Evolutionary conservation across 495 filamentous ascomycete species (phyloP), one percentile per base, ranked within the genome.

Genomic region (Xylaria nigripes): DNA sequence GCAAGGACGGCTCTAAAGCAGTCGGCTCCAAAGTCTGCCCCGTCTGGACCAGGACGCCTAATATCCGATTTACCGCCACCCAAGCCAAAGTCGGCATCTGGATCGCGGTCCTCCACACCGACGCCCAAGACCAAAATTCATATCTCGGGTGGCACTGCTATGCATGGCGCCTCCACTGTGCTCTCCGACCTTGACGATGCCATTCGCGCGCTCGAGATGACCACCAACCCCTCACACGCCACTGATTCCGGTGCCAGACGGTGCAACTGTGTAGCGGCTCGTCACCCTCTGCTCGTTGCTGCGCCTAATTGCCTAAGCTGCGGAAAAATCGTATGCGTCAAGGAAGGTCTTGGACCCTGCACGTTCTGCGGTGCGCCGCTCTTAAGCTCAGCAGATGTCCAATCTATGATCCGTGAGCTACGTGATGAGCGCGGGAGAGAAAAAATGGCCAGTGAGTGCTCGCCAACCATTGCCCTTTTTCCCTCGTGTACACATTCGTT

Each of bases 281-380:
- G 88, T 1, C 93, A 98, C 61, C 87, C 94, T 3, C 75, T 96
- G 9, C 83, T 96, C 10, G 79, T 78, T 9, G 87, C 91, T 0
- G 88, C 90, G 0, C 93, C 94, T 2, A 98, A 97, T 65, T 98
- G 93, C 58, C 73, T 93, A 18, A 83, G 79, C 58, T 98, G 93
- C 65, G 93, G 93, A 49, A 96, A 97, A 68, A 89, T 98, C n/a
- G 85, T 97, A 49, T 98, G 93, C 68, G 81, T 95, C 12, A 87
- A 94, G 60, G 90, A 98, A 64, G 93, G 93, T 1, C 76, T 96
- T 3, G 93, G 92, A 1, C 93, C 93, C 1, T 98, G 93, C 66
- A 96, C 93, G 6, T 96, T 94, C 63, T 98, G 93, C 72, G 77
- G 76, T 2, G 73, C 76, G 2, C 83, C 89, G 0, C 74, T 98